Base-by-base conservation (phyloP, 768 basidiomycete species). In the Xerocomellus amylosporus region DNA sequence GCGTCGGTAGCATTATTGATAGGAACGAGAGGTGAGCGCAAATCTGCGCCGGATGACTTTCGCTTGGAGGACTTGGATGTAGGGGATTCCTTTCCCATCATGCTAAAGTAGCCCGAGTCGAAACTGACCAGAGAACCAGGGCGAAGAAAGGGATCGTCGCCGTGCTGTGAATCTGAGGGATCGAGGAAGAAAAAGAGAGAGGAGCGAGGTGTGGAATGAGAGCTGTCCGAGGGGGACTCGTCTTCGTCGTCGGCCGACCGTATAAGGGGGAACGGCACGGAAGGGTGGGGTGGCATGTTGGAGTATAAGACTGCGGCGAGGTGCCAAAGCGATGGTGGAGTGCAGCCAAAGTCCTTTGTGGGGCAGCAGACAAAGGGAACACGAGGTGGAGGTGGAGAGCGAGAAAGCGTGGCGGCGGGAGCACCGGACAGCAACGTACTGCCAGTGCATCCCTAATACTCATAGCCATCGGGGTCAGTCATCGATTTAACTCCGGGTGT, bases 21-120 rank as follows among this genome's bases (percentile, higher is more conserved):
- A 5, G 58, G 56, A 15, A 47, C 5, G 36, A 62, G 53, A 3
- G 61, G 59, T 6, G 19, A 30, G 13, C 55, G 58, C 28, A 53
- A 14, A 22, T 71, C 67, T 14, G 38, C 4, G 1, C 48, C 20
- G 12, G 62, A 59, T 19, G 46, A 30, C 34, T 50, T 66, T 24
- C 49, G 45, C 41, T 46, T 52, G 43, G 53, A 58, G 20, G 47
- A 39, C 8, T 47, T 62, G 42, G 51, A 33, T 17, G 30, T 17
- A 7, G 59, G 56, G 8, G 60, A 60, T 4, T 62, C 61, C 48
- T 61, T 63, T 12, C 56, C 61, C 68, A 71, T 67, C 0, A 36
- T 39, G 55, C 57, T 60, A 10, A 65, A 67, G 62, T 66, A 73
- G 12, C 64, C 67, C 4, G 67, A 73, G 51, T 71, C 70, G 9